Evolutionary conservation across 2,329 filamentous ascomycete genomes (phyloP).

Genomic region (Corinectria fuckeliana): DNA sequence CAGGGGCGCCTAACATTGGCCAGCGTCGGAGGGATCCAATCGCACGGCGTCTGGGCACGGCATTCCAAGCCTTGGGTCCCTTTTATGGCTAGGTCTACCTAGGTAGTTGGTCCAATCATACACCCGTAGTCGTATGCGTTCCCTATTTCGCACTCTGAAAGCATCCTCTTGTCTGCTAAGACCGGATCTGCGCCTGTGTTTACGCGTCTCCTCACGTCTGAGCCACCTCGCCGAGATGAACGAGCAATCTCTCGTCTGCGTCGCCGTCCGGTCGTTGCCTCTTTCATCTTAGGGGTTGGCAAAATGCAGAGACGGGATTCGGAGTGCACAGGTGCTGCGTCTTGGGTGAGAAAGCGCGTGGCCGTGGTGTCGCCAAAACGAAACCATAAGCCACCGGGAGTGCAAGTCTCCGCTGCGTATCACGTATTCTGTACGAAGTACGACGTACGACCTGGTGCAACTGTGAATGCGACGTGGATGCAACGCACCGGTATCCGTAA

Average conservation of each 20-base stretch:
- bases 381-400: background rate
- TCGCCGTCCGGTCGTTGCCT: background rate
- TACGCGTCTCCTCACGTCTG: background rate
- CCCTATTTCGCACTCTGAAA: background rate
- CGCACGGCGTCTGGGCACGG: background rate
- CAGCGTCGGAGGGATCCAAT: slow-evolving; percentile 8
- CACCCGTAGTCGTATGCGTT: background rate
- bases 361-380: background rate
- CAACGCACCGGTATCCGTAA: background rate
- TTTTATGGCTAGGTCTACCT: no score
- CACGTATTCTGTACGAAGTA: no score
- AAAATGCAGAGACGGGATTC: background rate
- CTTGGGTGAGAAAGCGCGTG: background rate
- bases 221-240: background rate
- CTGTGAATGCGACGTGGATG: background rate
- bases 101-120: background rate
- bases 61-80: background rate
- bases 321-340: background rate
- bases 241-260: background rate
- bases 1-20: slow-evolving; percentile 11
- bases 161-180: background rate
- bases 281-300: background rate
- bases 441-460: background rate
- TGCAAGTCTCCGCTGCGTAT: no score
- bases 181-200: background rate